Evolutionary conservation across 2,329 filamentous ascomycete species (phyloP).

Genomic region (Sporothrix pseudoabietina): DNA sequence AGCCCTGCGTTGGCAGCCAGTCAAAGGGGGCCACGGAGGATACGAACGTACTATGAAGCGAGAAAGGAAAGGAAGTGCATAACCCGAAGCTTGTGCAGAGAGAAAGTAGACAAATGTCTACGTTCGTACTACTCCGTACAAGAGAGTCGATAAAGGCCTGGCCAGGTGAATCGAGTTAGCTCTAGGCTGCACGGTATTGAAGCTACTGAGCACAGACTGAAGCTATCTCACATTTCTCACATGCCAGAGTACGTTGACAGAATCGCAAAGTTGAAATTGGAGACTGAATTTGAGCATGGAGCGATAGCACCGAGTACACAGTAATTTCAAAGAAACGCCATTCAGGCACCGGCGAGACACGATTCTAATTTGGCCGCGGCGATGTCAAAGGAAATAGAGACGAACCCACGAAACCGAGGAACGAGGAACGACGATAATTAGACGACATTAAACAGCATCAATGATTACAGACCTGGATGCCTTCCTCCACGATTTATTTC

Average conservation of each 20-base stretch:
- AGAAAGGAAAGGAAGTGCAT: not conserved
- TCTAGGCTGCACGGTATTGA: not conserved
- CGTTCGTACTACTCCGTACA: too few relatives aligned
- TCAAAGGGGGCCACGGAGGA: not conserved
- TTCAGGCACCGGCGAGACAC: not conserved
- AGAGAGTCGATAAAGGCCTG: not conserved
- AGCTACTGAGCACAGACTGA: not conserved
- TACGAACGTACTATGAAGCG: not conserved
- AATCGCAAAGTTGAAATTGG: not conserved
- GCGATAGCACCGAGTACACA: too few relatives aligned
- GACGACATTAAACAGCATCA: not conserved
- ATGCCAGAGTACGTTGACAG: not conserved
- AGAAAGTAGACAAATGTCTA: not conserved
- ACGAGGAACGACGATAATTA: not conserved
- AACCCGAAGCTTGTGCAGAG: not conserved
- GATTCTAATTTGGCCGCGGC: not conserved
- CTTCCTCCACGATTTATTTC: not conserved
- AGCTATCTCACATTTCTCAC: not conserved
- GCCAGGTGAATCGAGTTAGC: not conserved
- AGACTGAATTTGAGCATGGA: not conserved
- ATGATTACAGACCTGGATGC: not conserved
- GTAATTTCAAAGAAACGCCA: not conserved
- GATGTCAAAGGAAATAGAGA: not conserved
- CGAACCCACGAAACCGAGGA: not conserved
- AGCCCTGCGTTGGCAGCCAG: conserved; percentile 16